A percentile compares a stretch with the other conserved stretches of the same genome.
These are phyloP conservation scores for Blastocystis sp. DNA, from an alignment of 352 stramenopile species.

Conservation along the genomic window DNA sequence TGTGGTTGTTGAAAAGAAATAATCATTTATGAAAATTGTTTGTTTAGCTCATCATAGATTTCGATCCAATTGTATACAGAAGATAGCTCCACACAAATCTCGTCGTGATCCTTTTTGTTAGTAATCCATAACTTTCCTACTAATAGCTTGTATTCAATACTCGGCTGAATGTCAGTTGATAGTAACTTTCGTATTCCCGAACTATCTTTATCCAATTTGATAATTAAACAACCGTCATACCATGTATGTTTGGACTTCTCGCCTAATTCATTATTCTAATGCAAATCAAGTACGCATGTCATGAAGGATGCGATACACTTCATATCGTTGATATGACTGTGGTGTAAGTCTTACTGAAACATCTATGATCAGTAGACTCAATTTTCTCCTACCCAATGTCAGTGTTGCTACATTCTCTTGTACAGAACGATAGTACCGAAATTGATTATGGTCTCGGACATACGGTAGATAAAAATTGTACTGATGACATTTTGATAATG, in stretches of 20 bases:
- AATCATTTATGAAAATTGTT: slow-evolving; percentile 18
- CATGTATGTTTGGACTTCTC: background rate
- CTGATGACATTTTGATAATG: slow-evolving; percentile 3
- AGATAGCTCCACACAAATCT: background rate
- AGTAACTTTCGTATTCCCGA: background rate
- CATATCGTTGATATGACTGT: slow-evolving; percentile 11
- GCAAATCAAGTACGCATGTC: background rate
- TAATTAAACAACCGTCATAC: slow-evolving; percentile 1
- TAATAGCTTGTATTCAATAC: slow-evolving; percentile 17
- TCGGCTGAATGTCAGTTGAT: background rate
- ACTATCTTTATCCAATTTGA: background rate
- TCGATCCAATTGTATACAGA: slow-evolving; percentile 35
- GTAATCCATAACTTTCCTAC: background rate
- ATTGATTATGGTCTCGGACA: slow-evolving; percentile 16
- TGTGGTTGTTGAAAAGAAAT: slow-evolving; percentile 6
- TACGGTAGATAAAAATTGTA: background rate
- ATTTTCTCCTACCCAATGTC: background rate
- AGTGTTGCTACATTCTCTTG: background rate
- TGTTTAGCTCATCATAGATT: slow-evolving; percentile 29
- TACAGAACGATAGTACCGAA: background rate
- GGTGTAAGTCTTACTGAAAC: slow-evolving; percentile 32
- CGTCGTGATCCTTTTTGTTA: slow-evolving; percentile 16
- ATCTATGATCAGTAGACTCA: background rate
- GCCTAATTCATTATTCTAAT: background rate
- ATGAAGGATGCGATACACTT: slow-evolving; percentile 26